Evolutionary conservation across 345 rosid genomes (phyloP).

Genomic region (Pseudoturritis turrita): DNA sequence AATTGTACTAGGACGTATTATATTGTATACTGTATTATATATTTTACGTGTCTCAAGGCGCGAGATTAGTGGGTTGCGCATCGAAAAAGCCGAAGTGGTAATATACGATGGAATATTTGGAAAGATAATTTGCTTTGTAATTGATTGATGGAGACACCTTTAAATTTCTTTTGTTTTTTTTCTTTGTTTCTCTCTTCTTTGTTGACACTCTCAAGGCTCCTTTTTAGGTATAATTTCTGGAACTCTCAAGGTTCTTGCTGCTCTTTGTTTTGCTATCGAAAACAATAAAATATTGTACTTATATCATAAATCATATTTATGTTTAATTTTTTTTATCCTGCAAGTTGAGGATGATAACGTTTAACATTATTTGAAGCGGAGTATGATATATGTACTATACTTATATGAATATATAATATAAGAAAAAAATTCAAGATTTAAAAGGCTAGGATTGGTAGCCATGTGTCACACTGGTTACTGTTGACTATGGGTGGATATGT

Average conservation of each 20-base stretch:
- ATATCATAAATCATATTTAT: background rate
- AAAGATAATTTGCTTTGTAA: conserved; percentile 34
- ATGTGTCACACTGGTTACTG: conserved; percentile 15
- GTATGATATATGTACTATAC: background rate
- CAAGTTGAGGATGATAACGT: background rate
- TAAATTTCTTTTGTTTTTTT: conserved; percentile 17
- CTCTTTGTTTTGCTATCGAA: background rate
- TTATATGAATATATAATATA: background rate
- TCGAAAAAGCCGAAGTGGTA: conserved; percentile 38
- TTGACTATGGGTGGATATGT: conserved; percentile 12
- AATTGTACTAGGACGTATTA: background rate
- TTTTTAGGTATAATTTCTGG: conserved; percentile 6
- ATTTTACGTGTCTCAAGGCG: conserved; percentile 17
- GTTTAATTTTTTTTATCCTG: background rate
- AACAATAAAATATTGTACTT: background rate
- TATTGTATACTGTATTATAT: background rate
- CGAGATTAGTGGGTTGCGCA: conserved; percentile 47
- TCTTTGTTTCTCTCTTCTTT: conserved; percentile 19
- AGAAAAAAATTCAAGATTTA: background rate
- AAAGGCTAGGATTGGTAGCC: conserved; percentile 12
- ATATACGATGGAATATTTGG: conserved; percentile 49
- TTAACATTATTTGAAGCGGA: background rate
- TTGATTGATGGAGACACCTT: conserved; percentile 43
- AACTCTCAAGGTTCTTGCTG: conserved; percentile 20
- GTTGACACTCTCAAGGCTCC: conserved; percentile 21